phyloP scores from a whole-genome alignment of 2,329 filamentous ascomycete species.

The Cladorrhinum sp. region DNA sequence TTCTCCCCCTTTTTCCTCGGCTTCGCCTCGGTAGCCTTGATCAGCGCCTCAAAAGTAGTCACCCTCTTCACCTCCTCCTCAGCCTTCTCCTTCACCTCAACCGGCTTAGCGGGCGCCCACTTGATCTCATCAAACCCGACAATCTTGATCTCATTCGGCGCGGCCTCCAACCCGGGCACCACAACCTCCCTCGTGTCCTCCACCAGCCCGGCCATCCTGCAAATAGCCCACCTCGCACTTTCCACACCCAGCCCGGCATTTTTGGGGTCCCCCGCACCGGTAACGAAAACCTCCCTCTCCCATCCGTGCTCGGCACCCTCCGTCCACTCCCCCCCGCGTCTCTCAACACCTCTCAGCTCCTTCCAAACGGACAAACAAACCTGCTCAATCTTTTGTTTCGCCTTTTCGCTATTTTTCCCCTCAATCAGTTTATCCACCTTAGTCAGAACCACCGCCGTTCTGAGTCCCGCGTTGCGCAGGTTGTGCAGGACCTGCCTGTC shows the following conservation, averaged over 20 bases:
- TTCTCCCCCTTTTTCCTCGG: not conserved
- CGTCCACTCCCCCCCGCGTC: conserved; percentile 18
- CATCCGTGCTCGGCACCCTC: conserved; percentile 30
- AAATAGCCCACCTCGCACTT: conserved; percentile 34
- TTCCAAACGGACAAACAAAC: conserved; percentile 33
- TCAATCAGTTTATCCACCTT: conserved; percentile 51
- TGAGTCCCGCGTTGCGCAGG: conserved; percentile 43
- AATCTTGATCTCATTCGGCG: conserved; percentile 22
- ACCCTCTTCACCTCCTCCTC: not conserved
- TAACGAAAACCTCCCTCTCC: conserved; percentile 34
- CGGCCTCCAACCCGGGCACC: not conserved
- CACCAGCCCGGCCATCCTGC: conserved; percentile 34
- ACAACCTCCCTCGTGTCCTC: conserved; percentile 21
- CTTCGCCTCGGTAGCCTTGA: not conserved
- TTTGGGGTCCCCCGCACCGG: conserved; percentile 34
- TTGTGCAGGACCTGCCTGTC: conserved; percentile 48
- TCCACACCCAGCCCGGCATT: conserved; percentile 32
- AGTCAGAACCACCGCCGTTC: conserved; percentile 51
- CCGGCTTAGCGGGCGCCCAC: conserved; percentile 17
- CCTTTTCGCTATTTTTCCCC: conserved; percentile 6
- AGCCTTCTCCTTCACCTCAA: not conserved
- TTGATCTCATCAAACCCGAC: conserved; percentile 36
- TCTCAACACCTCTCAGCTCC: conserved; percentile 29
- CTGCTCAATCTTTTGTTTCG: conserved; percentile 18
- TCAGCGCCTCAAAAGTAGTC: conserved; percentile 9